Evolutionary conservation across 345 rosid genomes (phyloP), one percentile per base, ranked within the genome.

Genomic region (Geranium rotundifolium): DNA sequence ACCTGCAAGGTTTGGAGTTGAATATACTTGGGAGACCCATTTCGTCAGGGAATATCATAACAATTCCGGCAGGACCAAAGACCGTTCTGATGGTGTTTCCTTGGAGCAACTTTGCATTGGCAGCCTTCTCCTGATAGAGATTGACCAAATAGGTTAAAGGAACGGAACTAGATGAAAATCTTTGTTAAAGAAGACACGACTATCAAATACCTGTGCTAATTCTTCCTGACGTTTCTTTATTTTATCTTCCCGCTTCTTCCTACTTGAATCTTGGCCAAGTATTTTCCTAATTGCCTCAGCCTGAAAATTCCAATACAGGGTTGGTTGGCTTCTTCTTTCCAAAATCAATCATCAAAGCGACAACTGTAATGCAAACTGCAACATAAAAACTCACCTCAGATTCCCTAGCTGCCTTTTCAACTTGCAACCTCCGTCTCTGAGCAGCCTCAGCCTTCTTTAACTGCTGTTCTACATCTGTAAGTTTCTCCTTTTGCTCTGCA

Each of bases 201-300:
- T 50, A 64, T 31, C 54, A 54, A 68, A 54, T 82, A 88, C 96
- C 96, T 85, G 92, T 46, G 86, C 92, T 73, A 88, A 17, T 72
- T 89, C 99, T 74, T 86, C 96, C 59, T 68, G 95, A 20, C 87
- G 90, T 73, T 80, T 88, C 72, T 88, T 90, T 0, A 70, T 81
- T 77, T 90, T 85, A 54, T 81, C 92, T 74, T 86, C 97, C 56
- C 88, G 85, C 69, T 88, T 95, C 90, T 86, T 88, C 79, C 96
- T 74, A 73, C 65, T 79, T 13, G 99, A 90, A 77, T 88, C 96
- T 77, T 90, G 97, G 58, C 97, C 96, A 9, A 90, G 97, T 68
- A 95, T 90, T 84, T 90, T 95, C 62, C 86, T 77, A 30, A 90
- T 90, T 64, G 97, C 99, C 75, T 84, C 96, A 49, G 84, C 95